These are phyloP conservation scores for Cucumis variabilis DNA, from an alignment of 331 rosid genomes.

Conservation along the genomic window DNA sequence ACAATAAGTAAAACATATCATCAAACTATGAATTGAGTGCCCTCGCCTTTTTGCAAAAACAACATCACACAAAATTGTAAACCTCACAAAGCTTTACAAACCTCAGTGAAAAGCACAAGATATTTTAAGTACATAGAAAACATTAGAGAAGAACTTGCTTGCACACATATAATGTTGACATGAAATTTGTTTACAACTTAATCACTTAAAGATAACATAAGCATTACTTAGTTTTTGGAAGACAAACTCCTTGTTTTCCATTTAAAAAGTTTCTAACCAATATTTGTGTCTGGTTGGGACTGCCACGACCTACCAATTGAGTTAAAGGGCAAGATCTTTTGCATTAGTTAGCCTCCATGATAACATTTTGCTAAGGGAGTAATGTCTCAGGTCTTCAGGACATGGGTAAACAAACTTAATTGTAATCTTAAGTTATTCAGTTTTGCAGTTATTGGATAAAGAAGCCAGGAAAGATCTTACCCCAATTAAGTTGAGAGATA, in stretches of 20 bases:
- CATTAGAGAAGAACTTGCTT: too few relatives aligned
- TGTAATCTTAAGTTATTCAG: conserved; percentile 67
- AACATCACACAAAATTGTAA: too few relatives aligned
- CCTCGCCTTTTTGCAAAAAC: too few relatives aligned
- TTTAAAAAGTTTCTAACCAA: not conserved
- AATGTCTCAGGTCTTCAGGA: conserved; percentile 23
- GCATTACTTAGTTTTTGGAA: not conserved
- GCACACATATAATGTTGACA: too few relatives aligned
- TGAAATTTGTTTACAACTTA: too few relatives aligned
- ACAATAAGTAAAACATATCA: too few relatives aligned
- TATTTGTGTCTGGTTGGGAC: conserved; percentile 96
- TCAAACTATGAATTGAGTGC: too few relatives aligned
- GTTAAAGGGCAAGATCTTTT: conserved; percentile 77
- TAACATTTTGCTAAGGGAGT: not conserved
- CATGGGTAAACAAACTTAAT: conserved; percentile 30
- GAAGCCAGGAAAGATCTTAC: conserved; percentile 80
- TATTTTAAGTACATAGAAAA: too few relatives aligned
- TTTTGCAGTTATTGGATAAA: conserved; percentile 95
- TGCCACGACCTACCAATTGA: conserved; percentile 99
- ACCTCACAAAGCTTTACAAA: too few relatives aligned
- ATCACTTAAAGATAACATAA: too few relatives aligned
- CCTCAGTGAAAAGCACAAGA: too few relatives aligned
- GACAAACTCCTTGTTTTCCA: not conserved
- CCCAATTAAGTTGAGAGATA: conserved; percentile 88
- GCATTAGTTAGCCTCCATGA: conserved; percentile 6